A percentile compares a stretch with the other conserved stretches of the same genome.
phyloP scores from a whole-genome alignment of 2,329 filamentous ascomycete species.

The Colletotrichum karsti region DNA sequence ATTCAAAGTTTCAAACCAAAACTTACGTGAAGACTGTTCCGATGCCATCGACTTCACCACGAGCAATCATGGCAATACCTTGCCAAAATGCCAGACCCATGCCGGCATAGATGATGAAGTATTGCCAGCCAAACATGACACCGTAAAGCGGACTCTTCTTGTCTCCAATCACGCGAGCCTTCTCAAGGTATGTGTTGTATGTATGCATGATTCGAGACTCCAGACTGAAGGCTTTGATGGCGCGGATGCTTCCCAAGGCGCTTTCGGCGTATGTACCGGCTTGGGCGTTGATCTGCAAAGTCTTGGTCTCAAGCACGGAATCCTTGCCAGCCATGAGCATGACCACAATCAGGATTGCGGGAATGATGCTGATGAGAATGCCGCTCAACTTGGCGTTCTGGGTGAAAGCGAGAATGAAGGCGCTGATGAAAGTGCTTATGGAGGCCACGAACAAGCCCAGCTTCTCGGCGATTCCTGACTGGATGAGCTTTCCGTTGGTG shows the following conservation, averaged over 20 bases:
- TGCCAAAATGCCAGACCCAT: constrained; percentile 33
- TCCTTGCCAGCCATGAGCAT: constrained; percentile 34
- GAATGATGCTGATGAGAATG: constrained; percentile 52
- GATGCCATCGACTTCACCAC: constrained; percentile 19
- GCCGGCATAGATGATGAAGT: constrained; percentile 45
- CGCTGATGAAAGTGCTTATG: constrained; percentile 41
- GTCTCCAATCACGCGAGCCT: constrained; percentile 38
- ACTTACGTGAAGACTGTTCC: constrained; percentile 29
- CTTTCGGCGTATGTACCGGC: constrained; percentile 38
- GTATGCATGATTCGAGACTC: constrained; percentile 22
- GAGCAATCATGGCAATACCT: constrained; percentile 47
- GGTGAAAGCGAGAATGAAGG: constrained; percentile 44
- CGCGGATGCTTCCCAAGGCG: constrained; percentile 24
- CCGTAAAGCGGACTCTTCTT: constrained; percentile 37
- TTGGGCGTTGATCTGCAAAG: constrained; percentile 35
- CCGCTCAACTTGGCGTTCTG: constrained; percentile 50
- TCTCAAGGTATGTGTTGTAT: constrained; percentile 11
- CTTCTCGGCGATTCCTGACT: constrained; percentile 45
- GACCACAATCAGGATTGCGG: constrained; percentile 23
- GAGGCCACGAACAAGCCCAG: constrained; percentile 43
- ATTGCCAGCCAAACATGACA: constrained; percentile 43
- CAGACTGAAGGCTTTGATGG: constrained; percentile 30
- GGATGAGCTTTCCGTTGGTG: constrained; percentile 46
- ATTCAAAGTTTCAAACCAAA: neutral
- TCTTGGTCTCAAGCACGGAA: constrained; percentile 32